phyloP scores from a whole-genome alignment of 1,284 basidiomycete genomes.

The Cerrena zonata region DNA sequence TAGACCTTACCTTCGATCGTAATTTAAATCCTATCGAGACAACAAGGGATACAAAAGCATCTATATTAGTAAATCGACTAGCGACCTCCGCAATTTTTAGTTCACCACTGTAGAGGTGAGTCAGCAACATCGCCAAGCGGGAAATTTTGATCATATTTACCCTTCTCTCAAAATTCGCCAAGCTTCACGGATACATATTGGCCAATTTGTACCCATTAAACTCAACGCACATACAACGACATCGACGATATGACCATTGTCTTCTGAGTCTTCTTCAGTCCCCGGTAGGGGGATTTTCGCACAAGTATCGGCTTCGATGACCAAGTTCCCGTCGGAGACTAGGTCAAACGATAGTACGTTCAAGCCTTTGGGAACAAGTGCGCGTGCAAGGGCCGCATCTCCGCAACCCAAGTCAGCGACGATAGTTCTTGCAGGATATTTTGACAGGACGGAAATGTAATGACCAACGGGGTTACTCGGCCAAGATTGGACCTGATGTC shows the following conservation, averaged over 20 bases:
- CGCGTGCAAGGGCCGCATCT: conserved; percentile 81
- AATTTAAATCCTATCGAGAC: conserved; percentile 77
- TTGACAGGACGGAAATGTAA: conserved; percentile 58
- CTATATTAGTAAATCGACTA: conserved; percentile 73
- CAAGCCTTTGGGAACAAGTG: conserved; percentile 63
- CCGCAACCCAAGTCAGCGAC: conserved; percentile 95
- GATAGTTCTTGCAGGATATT: conserved; percentile 61
- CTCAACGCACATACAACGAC: conserved; percentile 90
- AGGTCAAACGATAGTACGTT: conserved; percentile 78
- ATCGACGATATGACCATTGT: conserved; percentile 77
- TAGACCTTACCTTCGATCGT: conserved; percentile 56
- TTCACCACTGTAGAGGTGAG: conserved; percentile 56
- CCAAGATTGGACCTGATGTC: conserved; percentile 85
- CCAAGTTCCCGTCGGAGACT: conserved; percentile 66
- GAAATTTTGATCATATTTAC: conserved; percentile 35
- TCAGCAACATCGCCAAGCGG: not conserved
- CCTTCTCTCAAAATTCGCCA: conserved; percentile 77
- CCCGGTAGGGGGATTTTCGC: conserved; percentile 74
- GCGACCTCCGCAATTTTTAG: conserved; percentile 95
- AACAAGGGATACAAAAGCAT: conserved; percentile 74
- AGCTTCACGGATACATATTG: conserved; percentile 82
- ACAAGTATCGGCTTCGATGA: conserved; percentile 78
- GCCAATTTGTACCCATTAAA: conserved; percentile 97
- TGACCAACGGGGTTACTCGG: conserved; percentile 83
- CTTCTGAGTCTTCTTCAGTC: conserved; percentile 30